Percentiles rank a stretch among this genome's conserved stretches.
Evolutionary conservation across 768 basidiomycete genomes (phyloP).

Genomic region (Termitomyces heimii): DNA sequence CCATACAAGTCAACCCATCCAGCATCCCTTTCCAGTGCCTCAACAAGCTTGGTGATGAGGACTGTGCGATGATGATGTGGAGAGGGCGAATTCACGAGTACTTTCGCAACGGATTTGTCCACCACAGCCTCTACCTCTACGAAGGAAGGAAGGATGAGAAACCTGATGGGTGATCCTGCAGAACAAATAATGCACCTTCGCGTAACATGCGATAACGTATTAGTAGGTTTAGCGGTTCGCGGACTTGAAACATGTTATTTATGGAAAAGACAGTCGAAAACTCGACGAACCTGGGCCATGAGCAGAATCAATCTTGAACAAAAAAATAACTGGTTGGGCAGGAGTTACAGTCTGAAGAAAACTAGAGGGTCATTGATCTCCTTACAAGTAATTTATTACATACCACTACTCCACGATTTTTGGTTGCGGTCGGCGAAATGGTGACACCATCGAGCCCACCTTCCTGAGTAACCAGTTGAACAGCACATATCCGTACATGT

Average conservation of each 20-base stretch:
- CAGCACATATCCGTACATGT: conserved; percentile 68
- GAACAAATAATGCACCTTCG: conserved; percentile 50
- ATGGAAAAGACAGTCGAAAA: not conserved
- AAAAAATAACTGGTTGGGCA: conserved; percentile 64
- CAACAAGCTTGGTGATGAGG: conserved; percentile 44
- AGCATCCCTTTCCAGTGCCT: conserved; percentile 55
- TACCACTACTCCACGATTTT: conserved; percentile 44
- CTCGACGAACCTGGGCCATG: conserved; percentile 51
- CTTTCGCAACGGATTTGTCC: conserved; percentile 38
- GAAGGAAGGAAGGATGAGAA: not conserved
- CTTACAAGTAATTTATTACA: conserved; percentile 11
- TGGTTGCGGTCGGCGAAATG: conserved; percentile 42
- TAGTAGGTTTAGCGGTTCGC: conserved; percentile 54
- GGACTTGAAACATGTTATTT: conserved; percentile 31
- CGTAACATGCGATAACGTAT: conserved; percentile 77
- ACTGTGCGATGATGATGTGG: conserved; percentile 32
- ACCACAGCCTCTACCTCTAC: conserved; percentile 67
- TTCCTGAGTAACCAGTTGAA: conserved; percentile 42
- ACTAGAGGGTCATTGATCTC: conserved; percentile 2
- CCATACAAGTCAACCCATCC: conserved; percentile 68
- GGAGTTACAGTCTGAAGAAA: conserved; percentile 65
- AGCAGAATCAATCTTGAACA: conserved; percentile 72
- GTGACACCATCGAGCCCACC: conserved; percentile 42
- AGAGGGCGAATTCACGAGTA: conserved; percentile 29
- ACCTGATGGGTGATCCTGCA: not conserved